Evolutionary conservation across 78 protist species (phyloP), one percentile per base, ranked within the genome.

Genomic region (Polysphondylium violaceum): DNA sequence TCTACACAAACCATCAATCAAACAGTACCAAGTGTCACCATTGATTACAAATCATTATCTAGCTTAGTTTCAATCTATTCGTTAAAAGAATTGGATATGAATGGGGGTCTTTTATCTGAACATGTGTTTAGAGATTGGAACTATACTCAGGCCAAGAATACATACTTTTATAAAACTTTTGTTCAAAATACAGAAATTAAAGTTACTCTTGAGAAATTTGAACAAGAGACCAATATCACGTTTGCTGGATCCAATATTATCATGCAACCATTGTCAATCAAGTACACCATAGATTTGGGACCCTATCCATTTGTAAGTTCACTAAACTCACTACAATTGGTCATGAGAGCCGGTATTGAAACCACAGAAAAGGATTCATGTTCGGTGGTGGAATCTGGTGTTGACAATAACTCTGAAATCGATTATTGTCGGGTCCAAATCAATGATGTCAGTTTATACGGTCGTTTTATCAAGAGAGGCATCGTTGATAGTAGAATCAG

Each of bases 221-320:
- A 44, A 31, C 9, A 50, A 25, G 23, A 19, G 40, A 31, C 69
- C 1, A 59, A 76, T n/a, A 63, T 77, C 27, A 31, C 43, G 7
- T 77, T 77, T 64, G 72, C 74, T 0, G 60, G 36, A 27, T 74
- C 60, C 44, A 17, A 17, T 3, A 3, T 63, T 1, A 16, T 50
- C 17, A 77, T 77, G 60, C 27, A 21, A 17, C 87, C 87, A 77
- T 60, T 47, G 25, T 40, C 87, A 11, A 21, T 78, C 9, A 78
- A 78, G 38, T 78, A 78, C 27, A 65, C 88, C n/a, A 78, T 78
- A 14, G n/a, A 40, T 0, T 5, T 78, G 1, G 6, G 55, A 50
- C 51, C 38, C 3, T 78, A 78, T 47, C 6, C 19, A 31, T 78
- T 64, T 31, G 36, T 47, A 19, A 16, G 23, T 14, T 1, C 31